Conservation (phyloP, 1,139 yeast genomes). For the Kluyveromyces sp. region DNA sequence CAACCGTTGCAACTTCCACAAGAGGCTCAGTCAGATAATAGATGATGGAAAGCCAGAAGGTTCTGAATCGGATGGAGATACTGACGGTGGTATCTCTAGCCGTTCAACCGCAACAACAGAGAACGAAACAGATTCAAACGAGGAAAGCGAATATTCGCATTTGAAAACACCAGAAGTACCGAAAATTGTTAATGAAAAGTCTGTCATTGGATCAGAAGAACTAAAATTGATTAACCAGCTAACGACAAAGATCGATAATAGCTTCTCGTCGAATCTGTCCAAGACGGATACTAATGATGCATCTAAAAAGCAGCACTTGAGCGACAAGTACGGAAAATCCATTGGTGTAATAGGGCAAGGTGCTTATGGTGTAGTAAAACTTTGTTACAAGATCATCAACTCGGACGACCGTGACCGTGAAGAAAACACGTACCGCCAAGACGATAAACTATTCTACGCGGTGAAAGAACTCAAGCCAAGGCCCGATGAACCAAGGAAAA, state of each 20-base stretch:
- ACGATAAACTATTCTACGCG: conserved; percentile 43
- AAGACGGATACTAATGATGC: conserved; percentile 20
- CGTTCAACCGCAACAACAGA: conserved; percentile 12
- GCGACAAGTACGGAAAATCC: conserved; percentile 53
- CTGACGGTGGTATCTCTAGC: neutral
- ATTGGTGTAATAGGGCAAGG: conserved; percentile 63
- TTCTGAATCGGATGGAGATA: conserved; percentile 9
- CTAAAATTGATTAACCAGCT: conserved; percentile 43
- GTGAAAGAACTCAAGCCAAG: conserved; percentile 60
- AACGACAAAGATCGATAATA: conserved; percentile 35
- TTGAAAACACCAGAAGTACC: conserved; percentile 29
- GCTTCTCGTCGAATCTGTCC: conserved; percentile 5
- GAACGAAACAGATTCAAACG: conserved; percentile 19
- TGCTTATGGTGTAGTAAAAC: conserved; percentile 59
- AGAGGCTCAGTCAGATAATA: conserved; percentile 12
- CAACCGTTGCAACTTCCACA: conserved; percentile 11
- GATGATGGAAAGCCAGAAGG: conserved; percentile 30
- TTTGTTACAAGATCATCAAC: conserved; percentile 37
- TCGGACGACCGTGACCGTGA: conserved; percentile 14
- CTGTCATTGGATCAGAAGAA: conserved; percentile 54
- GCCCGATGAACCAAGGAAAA: conserved; percentile 42
- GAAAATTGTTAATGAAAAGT: conserved; percentile 32
- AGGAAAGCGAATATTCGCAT: conserved; percentile 28
- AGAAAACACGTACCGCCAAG: conserved; percentile 20
- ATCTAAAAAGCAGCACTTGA: conserved; percentile 21